A percentile compares a stretch with the other conserved stretches of the same genome.
Evolutionary conservation across 768 basidiomycete genomes (phyloP).

Genomic region (Lactarius tabidus): DNA sequence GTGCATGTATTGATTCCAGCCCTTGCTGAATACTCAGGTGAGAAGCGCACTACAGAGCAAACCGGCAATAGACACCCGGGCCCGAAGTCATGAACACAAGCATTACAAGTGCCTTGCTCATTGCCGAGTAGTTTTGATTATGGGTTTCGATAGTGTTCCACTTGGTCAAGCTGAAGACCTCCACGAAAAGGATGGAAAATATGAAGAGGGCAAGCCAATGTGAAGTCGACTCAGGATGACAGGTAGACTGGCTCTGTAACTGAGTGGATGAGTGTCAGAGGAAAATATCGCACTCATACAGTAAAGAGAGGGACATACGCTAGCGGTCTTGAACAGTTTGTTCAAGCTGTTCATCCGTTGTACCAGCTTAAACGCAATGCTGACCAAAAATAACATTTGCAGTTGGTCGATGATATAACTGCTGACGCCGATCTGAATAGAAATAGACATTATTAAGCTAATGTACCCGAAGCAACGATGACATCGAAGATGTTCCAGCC

Average conservation of each 20-base stretch:
- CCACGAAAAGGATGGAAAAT: constrained; percentile 81
- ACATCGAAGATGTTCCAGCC: constrained; percentile 96
- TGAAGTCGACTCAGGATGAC: constrained; percentile 79
- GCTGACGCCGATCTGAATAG: constrained; percentile 52
- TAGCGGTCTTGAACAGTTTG: constrained; percentile 93
- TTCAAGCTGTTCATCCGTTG: constrained; percentile 85
- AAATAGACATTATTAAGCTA: constrained; percentile 79
- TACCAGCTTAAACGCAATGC: constrained; percentile 91
- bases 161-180: constrained; percentile 89
- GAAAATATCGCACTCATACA: background rate
- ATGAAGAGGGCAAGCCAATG: constrained; percentile 89
- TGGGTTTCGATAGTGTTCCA: constrained; percentile 68
- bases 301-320: constrained; percentile 56
- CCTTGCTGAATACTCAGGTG: constrained; percentile 56
- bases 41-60: background rate
- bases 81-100: constrained; percentile 90
- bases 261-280: background rate
- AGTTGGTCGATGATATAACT: constrained; percentile 59
- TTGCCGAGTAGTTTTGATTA: constrained; percentile 72
- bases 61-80: constrained; percentile 47
- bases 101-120: constrained; percentile 82
- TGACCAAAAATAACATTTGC: constrained; percentile 89
- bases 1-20: constrained; percentile 98
- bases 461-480: constrained; percentile 69
- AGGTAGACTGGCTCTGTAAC: constrained; percentile 71